These are phyloP conservation scores for Candida lessepsii DNA, from an alignment of 805 yeast species.

Conservation along the genomic window DNA sequence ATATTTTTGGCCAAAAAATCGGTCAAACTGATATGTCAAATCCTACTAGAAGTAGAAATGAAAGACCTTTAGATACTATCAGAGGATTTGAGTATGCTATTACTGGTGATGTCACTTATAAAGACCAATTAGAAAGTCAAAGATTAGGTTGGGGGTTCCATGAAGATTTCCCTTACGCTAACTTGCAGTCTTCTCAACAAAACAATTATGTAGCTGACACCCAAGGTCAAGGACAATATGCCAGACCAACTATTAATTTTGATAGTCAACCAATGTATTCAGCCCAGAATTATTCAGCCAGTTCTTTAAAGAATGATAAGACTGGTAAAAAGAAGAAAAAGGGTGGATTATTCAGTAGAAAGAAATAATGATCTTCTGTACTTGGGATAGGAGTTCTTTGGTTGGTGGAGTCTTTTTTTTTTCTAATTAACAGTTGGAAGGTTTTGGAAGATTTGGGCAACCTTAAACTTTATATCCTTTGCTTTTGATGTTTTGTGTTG, in stretches of 20 bases:
- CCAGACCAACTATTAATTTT: constrained; percentile 41
- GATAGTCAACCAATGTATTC: constrained; percentile 45
- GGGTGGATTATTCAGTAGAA: constrained; percentile 76
- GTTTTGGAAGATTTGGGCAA: too few species aligned
- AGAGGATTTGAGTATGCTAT: constrained; percentile 91
- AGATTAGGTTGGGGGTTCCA: constrained; percentile 86
- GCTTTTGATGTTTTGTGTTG: not conserved
- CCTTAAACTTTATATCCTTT: too few species aligned
- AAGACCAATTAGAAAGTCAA: constrained; percentile 77
- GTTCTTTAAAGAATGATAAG: constrained; percentile 33
- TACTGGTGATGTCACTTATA: constrained; percentile 79
- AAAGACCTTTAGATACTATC: constrained; percentile 95
- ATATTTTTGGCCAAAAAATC: constrained; percentile 84
- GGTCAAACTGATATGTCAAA: constrained; percentile 80
- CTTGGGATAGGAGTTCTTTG: too few species aligned
- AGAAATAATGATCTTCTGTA: constrained; percentile 22
- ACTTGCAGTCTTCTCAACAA: constrained; percentile 20
- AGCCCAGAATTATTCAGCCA: constrained; percentile 61
- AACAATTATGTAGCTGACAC: constrained; percentile 20
- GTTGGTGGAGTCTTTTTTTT: too few species aligned
- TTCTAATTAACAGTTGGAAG: too few species aligned
- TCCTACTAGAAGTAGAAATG: constrained; percentile 91
- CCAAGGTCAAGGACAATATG: constrained; percentile 25
- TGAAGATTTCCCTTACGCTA: constrained; percentile 64
- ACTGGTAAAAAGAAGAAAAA: constrained; percentile 53